Base-by-base conservation (phyloP, 2,329 filamentous ascomycete species). In the Pleurostoma richardsiae region DNA sequence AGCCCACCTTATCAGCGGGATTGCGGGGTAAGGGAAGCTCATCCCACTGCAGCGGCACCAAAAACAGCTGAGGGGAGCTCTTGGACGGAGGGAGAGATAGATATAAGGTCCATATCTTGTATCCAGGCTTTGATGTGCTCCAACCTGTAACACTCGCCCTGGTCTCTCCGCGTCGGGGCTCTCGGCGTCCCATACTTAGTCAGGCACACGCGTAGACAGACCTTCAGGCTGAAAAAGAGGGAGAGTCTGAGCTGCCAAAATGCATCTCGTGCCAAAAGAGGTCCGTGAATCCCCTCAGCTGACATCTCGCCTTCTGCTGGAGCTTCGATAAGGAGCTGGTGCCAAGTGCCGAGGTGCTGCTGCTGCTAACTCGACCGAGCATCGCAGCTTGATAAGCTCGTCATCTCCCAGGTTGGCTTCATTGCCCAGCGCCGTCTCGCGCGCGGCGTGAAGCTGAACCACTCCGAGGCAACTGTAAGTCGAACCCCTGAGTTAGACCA, bases 391-490 rank as follows among this genome's bases (percentile, higher is more conserved):
- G 92, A 97, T 77, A 97, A 97, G 82, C 88, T 97, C 69, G 80
- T 86, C 65, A 92, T 95, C 63, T 88, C 90, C 46, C 90, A 96
- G 69, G 74, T 95, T 51, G 92, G 92, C 57, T 79, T 86, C 55
- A 79, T 96, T 42, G 92, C 92, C 46, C 92, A 97, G 73, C 80
- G 86, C 54, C 82, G 92, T 50, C 82, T 97, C 55, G 92, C 92
- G 30, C 77, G 92, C 59, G 92, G 92, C 44, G 83, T 96, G 45
- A 86, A 85, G 63, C 73, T 97, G 57, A 97, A 97, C 63, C 90
- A 96, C 71, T 77, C 86, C 30, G 92, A 97, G 73, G 90, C 92
- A 51, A 84, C 82, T 55, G 89, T 94, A 68, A 60, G 67, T 52
- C 48, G 8, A 8, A 36, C 8, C n/a, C 33, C n/a, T n/a, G 33